Percentiles rank a stretch among this genome's conserved stretches.
These are phyloP conservation scores for Drosera capensis DNA, from an alignment of 148 eudicot species.

Conservation along the genomic window DNA sequence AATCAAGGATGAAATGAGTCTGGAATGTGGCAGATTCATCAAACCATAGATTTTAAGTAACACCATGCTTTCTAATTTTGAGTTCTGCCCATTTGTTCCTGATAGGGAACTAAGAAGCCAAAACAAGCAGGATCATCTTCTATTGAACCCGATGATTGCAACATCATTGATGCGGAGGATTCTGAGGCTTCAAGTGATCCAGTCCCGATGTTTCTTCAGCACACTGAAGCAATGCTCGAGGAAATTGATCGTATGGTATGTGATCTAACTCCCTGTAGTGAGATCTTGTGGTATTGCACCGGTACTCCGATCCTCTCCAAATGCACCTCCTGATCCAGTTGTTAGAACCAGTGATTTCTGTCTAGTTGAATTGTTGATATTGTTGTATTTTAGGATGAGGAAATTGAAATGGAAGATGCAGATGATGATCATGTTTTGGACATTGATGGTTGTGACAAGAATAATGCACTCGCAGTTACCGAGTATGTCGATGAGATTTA, in stretches of 20 bases:
- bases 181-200: constrained; percentile 16
- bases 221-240: constrained; percentile 51
- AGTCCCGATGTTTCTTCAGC: constrained; percentile 68
- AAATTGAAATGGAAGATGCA: constrained; percentile 62
- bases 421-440: constrained; percentile 32
- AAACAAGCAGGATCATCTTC: constrained; percentile 7
- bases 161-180: constrained; percentile 33
- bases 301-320: neutral
- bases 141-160: constrained; percentile 22
- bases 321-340: too few species aligned
- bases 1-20: neutral
- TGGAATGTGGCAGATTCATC: neutral
- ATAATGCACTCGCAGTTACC: constrained; percentile 48
- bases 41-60: neutral
- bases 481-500: constrained; percentile 66
- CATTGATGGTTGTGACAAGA: constrained; percentile 47
- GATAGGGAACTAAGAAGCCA: constrained; percentile 26
- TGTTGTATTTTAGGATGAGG: constrained; percentile 24
- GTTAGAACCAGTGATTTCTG: neutral
- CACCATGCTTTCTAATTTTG: neutral
- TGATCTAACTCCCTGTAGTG: neutral
- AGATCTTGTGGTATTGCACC: neutral
- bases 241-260: constrained; percentile 64
- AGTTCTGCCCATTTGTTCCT: constrained; percentile 6
- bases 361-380: neutral